Base-by-base conservation (phyloP, 2,329 filamentous ascomycete species). In the Claviceps fusiformis region DNA sequence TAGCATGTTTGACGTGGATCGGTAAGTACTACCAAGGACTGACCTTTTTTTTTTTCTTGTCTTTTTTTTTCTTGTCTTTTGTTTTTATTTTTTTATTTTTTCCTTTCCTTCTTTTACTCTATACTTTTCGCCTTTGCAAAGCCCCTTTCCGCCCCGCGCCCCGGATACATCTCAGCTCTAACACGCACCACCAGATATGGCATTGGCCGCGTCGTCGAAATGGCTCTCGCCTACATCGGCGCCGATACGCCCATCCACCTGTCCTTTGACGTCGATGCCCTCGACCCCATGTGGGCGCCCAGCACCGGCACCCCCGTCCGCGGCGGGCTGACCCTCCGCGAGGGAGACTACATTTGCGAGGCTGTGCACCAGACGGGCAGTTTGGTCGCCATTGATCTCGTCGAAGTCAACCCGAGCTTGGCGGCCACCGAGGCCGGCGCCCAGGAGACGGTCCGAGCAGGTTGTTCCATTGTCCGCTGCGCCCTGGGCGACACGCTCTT, bases 1-100 rank as follows among this genome's bases (percentile, higher is more conserved):
- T 67, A 92, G 86, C 73, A 98, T 98, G 93, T 93, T 95, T 68
- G 93, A 98, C 68, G 87, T 98, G 70, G 93, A 98, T 71, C 80
- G 82, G 86, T 89, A 75, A 64, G 79, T 24, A 24, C 24, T 24
- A 24, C 24, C 24, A 3, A 24, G 24, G 24, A 24, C n/a, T 8
- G 45, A 45, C 1, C 9, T 15, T 19, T 5, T 31, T 3, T 15
- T 27, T 3, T 15, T 17, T 31, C 3, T 9, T 8, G 17, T 33
- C 9, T 17, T 48, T 56, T 17, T 31, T 9, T 27, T 15, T 13
- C 44, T 27, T 29, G 29, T 17, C 17, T n/a, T n/a, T n/a, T n/a
- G n/a, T n/a, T n/a, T n/a, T n/a, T n/a, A n/a, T n/a, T n/a, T n/a
- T n/a, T n/a, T 31, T 9, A 11, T 53, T 55, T 45, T 49, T 39